Evolutionary conservation across 169 alveolate species (phyloP).

Genomic region (Plasmodium ovale): DNA sequence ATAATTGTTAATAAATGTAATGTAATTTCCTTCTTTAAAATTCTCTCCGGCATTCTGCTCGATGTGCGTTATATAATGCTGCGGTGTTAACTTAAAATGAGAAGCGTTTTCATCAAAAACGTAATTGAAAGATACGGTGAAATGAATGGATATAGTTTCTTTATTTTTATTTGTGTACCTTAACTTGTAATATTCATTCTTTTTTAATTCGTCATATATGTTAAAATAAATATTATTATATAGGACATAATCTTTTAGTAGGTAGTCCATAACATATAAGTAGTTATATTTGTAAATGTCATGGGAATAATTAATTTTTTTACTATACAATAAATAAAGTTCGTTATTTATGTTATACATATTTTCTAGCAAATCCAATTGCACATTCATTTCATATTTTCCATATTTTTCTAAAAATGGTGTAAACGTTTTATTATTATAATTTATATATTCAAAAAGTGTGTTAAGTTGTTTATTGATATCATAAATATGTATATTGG

Average conservation of each 20-base stretch:
- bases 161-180: conserved; percentile 71
- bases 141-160: conserved; percentile 57
- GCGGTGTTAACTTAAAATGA: conserved; percentile 25
- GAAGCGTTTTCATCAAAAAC: conserved; percentile 15
- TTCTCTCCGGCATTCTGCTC: conserved; percentile 12
- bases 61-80: conserved; percentile 56
- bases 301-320: conserved; percentile 65
- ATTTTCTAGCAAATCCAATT: conserved; percentile 74
- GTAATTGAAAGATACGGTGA: conserved; percentile 70
- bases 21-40: conserved; percentile 31
- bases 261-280: conserved; percentile 48
- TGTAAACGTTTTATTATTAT: conserved; percentile 72
- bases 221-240: conserved; percentile 71
- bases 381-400: conserved; percentile 60
- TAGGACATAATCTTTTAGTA: conserved; percentile 73
- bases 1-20: conserved; percentile 56
- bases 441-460: conserved; percentile 67
- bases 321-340: conserved; percentile 63
- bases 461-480: conserved; percentile 61
- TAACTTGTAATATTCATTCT: conserved; percentile 47
- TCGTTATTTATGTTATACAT: conserved; percentile 64
- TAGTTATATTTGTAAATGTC: conserved; percentile 75
- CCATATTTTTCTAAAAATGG: conserved; percentile 51
- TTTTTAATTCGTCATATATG: conserved; percentile 60
- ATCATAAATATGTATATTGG: conserved; percentile 71